Base-by-base conservation (phyloP, 2,329 filamentous ascomycete genomes). In the Aspergillus fischeri region DNA sequence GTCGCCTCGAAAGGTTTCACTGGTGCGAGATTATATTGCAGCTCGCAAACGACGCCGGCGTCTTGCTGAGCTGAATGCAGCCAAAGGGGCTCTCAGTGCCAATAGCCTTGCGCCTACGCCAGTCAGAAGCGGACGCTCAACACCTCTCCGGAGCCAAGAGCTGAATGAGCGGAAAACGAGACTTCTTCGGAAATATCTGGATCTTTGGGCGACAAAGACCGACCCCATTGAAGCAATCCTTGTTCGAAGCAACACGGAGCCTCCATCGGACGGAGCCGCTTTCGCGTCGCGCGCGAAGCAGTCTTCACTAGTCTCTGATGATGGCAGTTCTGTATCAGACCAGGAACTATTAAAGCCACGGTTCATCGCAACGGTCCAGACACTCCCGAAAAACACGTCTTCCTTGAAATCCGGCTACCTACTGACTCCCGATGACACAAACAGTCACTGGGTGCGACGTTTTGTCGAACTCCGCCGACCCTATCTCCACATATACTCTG, bases 401-500 rank as follows among this genome's bases (percentile, higher is more conserved):
- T 82, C 94, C 0, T 81, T 96, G 65, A 96, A 96, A 76, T 87
- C 90, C 17, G 92, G 92, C 17, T 95, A 94, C 73, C 83, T 99
- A 17, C 81, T 97, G 47, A 90, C 90, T 2, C 92, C 92, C 0
- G 92, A 92, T 68, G 87, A 86, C 55, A 88, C 90, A 54, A 72
- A 75, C 62, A 90, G 87, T 24, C 85, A 89, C 60, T 99, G 94
- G 94, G 84, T 94, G 28, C 91, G 92, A 66, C 87, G 93, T 45
- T 97, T 96, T 69, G 91, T 97, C 51, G 94, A 99, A 75, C 83
- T 99, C 28, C 86, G 94, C 32, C 84, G 89, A 53, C 94, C 94
- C 0, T 99, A 97, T 71, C 81, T 99, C 53, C 92, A 97, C 73
- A 85, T 99, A 38, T 91, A 97, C 75, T 89, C 86, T 25, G 87